Evolutionary conservation across 177 flowering plant species (phyloP), one percentile per base, ranked within the genome.

Genomic region (Vitis hybrid): DNA sequence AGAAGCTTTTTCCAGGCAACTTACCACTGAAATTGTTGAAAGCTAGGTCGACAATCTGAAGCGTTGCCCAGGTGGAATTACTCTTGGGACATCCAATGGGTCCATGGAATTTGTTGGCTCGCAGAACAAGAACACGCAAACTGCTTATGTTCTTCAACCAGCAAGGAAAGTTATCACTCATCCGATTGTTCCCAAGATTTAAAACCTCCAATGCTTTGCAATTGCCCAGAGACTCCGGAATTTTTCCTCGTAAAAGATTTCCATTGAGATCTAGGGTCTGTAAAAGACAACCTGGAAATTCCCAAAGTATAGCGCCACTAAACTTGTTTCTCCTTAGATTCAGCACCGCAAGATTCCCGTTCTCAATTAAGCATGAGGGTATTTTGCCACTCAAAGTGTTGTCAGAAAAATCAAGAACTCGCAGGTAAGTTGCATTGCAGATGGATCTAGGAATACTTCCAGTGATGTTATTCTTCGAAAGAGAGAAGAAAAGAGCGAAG

Each of bases 321-420:
- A 62, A 26, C 1, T 29, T 31, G 60, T 70, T 70, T 12, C 53
- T n/a, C 26, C 12, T 15, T 15, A 70, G 49, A 19, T 70, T 70
- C 29, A 70, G 48, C 12, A 12, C 45, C 26, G 10, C 31, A 49
- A 62, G 57, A 15, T 1, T n/a, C 49, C n/a, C 59, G 31, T 45
- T 26, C 45, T 19, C 10, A 55, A 51, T 64, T 0, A 81, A 52
- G 62, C 84, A 79, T 2, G 18, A 11, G 2, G 84, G 86, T 14
- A 86, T 69, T 33, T 4, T 33, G 39, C 39, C 39, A 5, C 39
- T 33, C 4, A 33, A 33, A 33, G 2, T 5, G 6, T 86, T 86
- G 52, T 67, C 31, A 1, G 84, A 82, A 11, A 87, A 62, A 53
- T 85, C 78, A 15, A 87, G 86, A 68, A 83, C 80, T 67, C 65